Evolutionary conservation across 1,139 yeast species (phyloP), one percentile per base, ranked within the genome.

Genomic region (Kodamaea arcana): DNA sequence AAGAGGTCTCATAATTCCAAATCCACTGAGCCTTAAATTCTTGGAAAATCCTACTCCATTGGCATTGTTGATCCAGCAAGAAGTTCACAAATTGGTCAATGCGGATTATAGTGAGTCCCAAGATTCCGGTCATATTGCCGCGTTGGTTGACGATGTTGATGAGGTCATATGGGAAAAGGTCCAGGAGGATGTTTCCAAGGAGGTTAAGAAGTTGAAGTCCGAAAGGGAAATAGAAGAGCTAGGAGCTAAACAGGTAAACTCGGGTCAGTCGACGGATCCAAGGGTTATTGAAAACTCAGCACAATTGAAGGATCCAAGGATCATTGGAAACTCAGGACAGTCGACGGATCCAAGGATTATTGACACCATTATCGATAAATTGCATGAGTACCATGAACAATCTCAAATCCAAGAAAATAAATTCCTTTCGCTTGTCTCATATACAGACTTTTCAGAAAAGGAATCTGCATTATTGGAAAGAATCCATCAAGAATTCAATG

Each of bases 1-100:
- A 43, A 51, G 56, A 31, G 70, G 63, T 0, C 59, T 81, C n/a
- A 67, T 71, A 0, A 58, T 81, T 9, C 85, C 86, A 0, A 31
- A 57, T 12, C 61, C 72, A 0, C 22, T 22, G 9, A 30, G 16
- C 24, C 31, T 34, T 24, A 35, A 43, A 2, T 24, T 36, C 0
- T 22, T 51, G 1, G 49, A 36, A 15, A 34, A 35, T 1, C 24
- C 40, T 32, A 13, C 35, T 27, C 40, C 37, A 14, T 22, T 37
- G 23, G 28, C 34, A 1, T 33, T 35, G 10, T 37, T 50, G n/a
- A 59, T 80, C 0, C 55, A 53, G 8, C 34, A 42, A 4, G 78
- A 74, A 35, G 48, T 73, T 39, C 43, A 52, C 4, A 46, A 42
- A 3, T 51, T 80, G 27, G 57, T 78, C 8, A 55, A 58, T 29